Evolutionary conservation across 495 filamentous ascomycete genomes (phyloP).

Genomic region (Xanthoparmelia taractica): DNA sequence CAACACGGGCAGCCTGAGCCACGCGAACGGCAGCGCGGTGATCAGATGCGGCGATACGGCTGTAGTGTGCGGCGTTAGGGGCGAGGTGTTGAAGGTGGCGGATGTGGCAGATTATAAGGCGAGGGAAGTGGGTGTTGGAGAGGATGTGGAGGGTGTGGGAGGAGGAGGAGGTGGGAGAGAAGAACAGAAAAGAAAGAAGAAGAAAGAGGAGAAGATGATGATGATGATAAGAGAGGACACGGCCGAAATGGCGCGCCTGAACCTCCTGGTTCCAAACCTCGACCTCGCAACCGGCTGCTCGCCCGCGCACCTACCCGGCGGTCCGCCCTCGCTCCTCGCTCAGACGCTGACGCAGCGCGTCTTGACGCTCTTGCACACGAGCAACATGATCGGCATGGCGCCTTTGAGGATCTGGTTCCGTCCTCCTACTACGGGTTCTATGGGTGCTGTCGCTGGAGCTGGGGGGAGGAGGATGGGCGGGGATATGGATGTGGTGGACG

Average conservation of each 20-base stretch:
- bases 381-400: slow-evolving; percentile 50
- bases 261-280: slow-evolving; percentile 84
- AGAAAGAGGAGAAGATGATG: slow-evolving; percentile 20
- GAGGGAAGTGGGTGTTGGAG: slow-evolving; percentile 21
- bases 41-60: slow-evolving; percentile 83
- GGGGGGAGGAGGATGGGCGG: not conserved
- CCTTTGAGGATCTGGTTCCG: slow-evolving; percentile 59
- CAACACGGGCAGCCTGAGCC: slow-evolving; percentile 73
- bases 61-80: slow-evolving; percentile 83
- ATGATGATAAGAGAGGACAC: slow-evolving; percentile 43
- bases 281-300: slow-evolving; percentile 85
- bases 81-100: slow-evolving; percentile 57
- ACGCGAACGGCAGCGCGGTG: slow-evolving; percentile 81
- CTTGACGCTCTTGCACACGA: slow-evolving; percentile 62
- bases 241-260: slow-evolving; percentile 49
- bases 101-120: slow-evolving; percentile 18
- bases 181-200: slow-evolving; percentile 24
- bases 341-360: slow-evolving; percentile 77
- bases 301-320: slow-evolving; percentile 73
- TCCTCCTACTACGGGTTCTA: slow-evolving; percentile 29
- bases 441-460: not conserved
- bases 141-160: slow-evolving; percentile 14
- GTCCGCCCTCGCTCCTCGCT: slow-evolving; percentile 68
- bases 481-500: not conserved
- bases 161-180: slow-evolving; percentile 18